Conservation (phyloP, 1,139 yeast species). For the Wickerhamomyces sp. region DNA sequence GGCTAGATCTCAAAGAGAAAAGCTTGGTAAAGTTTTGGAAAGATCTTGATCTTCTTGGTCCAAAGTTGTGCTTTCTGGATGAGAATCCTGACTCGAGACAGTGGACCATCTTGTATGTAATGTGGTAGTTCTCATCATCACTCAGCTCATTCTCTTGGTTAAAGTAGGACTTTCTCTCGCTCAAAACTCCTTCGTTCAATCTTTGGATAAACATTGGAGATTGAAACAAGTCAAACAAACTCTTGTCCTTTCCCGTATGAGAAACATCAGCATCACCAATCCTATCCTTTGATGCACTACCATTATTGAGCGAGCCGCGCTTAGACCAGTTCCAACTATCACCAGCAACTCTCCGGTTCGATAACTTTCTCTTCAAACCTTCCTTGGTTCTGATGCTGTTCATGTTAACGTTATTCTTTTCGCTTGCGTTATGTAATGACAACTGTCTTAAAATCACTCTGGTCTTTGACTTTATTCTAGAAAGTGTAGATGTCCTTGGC, state of each 20-base stretch:
- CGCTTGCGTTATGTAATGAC: conserved; percentile 7
- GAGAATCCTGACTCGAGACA: not conserved
- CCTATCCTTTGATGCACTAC: not conserved
- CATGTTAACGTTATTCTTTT: conserved; percentile 4
- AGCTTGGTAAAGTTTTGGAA: not conserved
- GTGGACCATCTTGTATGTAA: conserved; percentile 5
- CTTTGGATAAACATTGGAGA: conserved; percentile 10
- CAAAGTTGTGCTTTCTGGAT: not conserved
- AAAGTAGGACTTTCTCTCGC: conserved; percentile 4
- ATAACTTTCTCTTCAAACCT: conserved; percentile 10
- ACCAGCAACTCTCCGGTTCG: conserved; percentile 4
- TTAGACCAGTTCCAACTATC: conserved; percentile 1
- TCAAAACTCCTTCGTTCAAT: conserved; percentile 6
- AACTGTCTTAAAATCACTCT: conserved; percentile 5
- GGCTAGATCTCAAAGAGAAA: not conserved
- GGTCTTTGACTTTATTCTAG: conserved; percentile 8
- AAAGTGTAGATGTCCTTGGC: conserved; percentile 6
- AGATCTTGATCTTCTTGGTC: conserved; percentile 1
- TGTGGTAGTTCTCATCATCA: conserved; percentile 9
- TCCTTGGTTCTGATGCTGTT: conserved; percentile 6
- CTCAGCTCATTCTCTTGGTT: conserved; percentile 9
- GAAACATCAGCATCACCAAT: too few species aligned
- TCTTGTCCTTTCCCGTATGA: not conserved
- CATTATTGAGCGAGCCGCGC: not conserved
- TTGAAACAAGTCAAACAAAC: conserved; percentile 9